Conservation (phyloP, 306 rosid genomes). For the Glycine soja region DNA sequence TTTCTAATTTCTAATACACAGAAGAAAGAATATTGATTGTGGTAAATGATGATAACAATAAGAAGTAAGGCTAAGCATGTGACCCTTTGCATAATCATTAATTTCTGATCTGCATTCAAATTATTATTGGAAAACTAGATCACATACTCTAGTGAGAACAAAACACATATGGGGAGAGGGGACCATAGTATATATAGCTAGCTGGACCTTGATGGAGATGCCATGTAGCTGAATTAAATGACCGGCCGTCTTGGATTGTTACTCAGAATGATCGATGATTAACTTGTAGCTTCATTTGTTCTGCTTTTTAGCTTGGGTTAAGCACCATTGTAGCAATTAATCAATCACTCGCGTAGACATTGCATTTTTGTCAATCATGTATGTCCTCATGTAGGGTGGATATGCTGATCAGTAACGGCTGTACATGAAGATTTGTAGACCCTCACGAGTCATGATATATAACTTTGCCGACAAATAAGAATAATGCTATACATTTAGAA, state of each 20-base stretch:
- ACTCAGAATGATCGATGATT: neutral
- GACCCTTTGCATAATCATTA: slow-evolving; percentile 13
- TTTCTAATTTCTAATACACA: neutral
- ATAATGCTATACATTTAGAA: neutral
- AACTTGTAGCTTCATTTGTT: neutral
- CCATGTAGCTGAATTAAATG: neutral
- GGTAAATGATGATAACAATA: neutral
- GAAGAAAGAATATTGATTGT: neutral
- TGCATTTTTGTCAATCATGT: neutral
- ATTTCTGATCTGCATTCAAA: neutral
- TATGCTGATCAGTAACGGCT: neutral
- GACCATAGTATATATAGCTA: slow-evolving; percentile 25
- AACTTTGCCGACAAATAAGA: neutral
- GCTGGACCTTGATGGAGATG: slow-evolving; percentile 33
- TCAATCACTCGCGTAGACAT: neutral
- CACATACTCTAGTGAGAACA: neutral
- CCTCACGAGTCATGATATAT: no score
- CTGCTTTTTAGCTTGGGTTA: neutral
- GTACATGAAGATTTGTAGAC: slow-evolving; percentile 2
- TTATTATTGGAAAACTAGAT: neutral
- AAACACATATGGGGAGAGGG: neutral
- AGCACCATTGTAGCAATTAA: neutral
- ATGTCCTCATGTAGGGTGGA: neutral
- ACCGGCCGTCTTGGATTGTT: neutral
- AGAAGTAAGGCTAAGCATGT: neutral